Conservation (phyloP, 345 rosid species). For the Barbarea vulgaris region DNA sequence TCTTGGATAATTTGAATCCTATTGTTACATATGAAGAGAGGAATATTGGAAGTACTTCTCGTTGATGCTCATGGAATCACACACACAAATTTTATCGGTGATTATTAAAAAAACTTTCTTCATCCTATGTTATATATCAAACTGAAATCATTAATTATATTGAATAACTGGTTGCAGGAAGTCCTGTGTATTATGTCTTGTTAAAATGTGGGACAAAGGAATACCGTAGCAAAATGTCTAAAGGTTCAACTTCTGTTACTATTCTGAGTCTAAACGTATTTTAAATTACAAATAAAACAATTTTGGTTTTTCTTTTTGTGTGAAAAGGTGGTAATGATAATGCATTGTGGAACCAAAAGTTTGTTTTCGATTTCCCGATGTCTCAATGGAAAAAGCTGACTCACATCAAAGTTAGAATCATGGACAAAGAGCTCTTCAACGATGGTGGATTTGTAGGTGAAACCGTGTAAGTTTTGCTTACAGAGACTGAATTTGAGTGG, state of each 20-base stretch:
- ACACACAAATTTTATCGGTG: conserved; percentile 72
- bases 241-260: conserved; percentile 50
- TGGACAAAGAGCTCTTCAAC: conserved; percentile 59
- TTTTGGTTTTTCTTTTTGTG: not conserved
- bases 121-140: conserved; percentile 9
- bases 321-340: conserved; percentile 54
- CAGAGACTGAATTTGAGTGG: not conserved
- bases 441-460: conserved; percentile 73
- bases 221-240: conserved; percentile 64
- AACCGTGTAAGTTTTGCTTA: conserved; percentile 53
- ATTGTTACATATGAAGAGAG: conserved; percentile 51
- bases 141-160: not conserved
- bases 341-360: conserved; percentile 87
- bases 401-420: conserved; percentile 66
- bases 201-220: conserved; percentile 68
- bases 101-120: not conserved
- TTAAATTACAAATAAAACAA: not conserved
- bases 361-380: conserved; percentile 57
- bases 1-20: not conserved
- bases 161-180: conserved; percentile 48
- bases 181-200: conserved; percentile 58
- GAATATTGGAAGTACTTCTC: conserved; percentile 73
- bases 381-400: conserved; percentile 55
- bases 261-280: not conserved
- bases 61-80: conserved; percentile 79